Percentiles rank a stretch among this genome's conserved stretches.
Conservation (phyloP, 2,329 filamentous ascomycete species). For the Penicillium sumatraense region DNA sequence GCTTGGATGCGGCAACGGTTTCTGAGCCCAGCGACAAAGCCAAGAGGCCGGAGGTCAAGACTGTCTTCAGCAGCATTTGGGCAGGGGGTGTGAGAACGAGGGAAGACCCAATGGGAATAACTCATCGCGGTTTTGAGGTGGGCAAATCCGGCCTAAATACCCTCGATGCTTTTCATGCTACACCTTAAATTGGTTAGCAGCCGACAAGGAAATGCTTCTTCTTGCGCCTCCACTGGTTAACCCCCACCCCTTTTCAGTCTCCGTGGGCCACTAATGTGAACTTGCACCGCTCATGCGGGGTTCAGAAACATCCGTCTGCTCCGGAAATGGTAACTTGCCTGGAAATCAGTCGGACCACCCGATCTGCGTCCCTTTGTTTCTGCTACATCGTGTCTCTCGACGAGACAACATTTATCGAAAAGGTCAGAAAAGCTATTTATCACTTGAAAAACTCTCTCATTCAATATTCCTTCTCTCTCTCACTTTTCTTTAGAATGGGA, state of each 20-base stretch:
- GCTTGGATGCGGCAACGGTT: conserved; percentile 22
- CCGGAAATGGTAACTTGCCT: conserved; percentile 10
- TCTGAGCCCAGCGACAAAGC: conserved; percentile 27
- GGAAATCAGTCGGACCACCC: not conserved
- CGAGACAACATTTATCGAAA: not conserved
- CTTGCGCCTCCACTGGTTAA: conserved; percentile 5
- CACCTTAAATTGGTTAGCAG: conserved; percentile 4
- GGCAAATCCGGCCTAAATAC: conserved; percentile 5
- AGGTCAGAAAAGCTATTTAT: not conserved
- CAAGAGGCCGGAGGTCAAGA: conserved; percentile 30
- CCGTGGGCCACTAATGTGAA: conserved; percentile 17
- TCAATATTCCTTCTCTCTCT: not conserved
- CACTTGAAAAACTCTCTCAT: not conserved
- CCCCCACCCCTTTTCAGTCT: conserved; percentile 7
- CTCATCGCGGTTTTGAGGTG: not conserved
- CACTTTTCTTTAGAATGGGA: not conserved
- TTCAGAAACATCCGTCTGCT: not conserved
- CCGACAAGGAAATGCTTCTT: conserved; percentile 14
- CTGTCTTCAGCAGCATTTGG: conserved; percentile 32
- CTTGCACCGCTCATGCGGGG: conserved; percentile 9
- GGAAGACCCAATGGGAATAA: not conserved
- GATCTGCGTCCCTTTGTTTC: not conserved
- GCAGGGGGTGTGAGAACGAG: not conserved
- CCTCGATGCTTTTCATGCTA: conserved; percentile 4
- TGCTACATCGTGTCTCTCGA: not conserved